These are phyloP conservation scores for Cicer judaicum DNA, from an alignment of 306 rosid species.

Conservation along the genomic window DNA sequence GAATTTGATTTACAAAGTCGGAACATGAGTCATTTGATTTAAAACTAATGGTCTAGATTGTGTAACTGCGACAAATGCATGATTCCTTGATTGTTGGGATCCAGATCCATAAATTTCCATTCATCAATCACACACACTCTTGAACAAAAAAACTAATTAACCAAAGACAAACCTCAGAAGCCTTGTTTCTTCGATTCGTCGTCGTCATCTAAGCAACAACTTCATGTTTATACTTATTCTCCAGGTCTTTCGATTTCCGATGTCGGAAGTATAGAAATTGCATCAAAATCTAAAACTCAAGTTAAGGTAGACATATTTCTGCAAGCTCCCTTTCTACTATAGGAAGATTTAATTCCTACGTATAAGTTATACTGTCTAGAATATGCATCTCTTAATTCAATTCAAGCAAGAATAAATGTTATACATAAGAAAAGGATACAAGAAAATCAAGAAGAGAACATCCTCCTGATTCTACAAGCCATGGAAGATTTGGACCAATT, in stretches of 20 bases:
- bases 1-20: not conserved
- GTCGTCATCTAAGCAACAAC: constrained; percentile 45
- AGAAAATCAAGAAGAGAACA: constrained; percentile 73
- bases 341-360: not conserved
- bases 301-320: constrained; percentile 45
- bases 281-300: constrained; percentile 55
- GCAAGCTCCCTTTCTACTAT: not conserved
- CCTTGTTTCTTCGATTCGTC: constrained; percentile 31
- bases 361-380: not conserved
- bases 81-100: not conserved
- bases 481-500: constrained; percentile 76
- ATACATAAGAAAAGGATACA: constrained; percentile 61
- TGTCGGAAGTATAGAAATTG: constrained; percentile 55
- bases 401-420: not conserved
- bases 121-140: not conserved
- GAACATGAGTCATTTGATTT: not conserved
- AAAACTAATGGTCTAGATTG: not conserved
- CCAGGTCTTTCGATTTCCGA: constrained; percentile 3
- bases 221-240: constrained; percentile 35
- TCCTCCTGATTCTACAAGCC: constrained; percentile 83
- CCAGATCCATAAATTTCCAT: not conserved
- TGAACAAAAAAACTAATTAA: too few species aligned
- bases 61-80: not conserved
- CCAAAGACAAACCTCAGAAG: constrained; percentile 43
- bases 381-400: not conserved